These are phyloP conservation scores for Chytriomyces confervae DNA, from an alignment of 192 early-diverging fungal genomes.

Conservation along the genomic window DNA sequence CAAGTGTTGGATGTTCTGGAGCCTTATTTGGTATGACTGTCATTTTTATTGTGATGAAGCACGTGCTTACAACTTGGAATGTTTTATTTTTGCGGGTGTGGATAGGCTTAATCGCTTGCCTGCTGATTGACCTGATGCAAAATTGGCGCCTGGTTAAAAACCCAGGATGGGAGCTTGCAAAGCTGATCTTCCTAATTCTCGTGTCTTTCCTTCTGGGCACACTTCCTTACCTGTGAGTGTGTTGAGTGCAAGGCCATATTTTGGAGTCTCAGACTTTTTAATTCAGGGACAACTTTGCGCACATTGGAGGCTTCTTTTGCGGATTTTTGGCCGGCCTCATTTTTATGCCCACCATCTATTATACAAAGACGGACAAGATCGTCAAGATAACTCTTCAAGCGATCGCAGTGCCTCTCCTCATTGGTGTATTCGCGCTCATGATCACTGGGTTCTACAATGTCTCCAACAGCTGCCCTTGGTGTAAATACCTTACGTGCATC, in stretches of 20 bases:
- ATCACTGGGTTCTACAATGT: constrained; percentile 45
- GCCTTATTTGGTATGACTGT: constrained; percentile 55
- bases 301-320: constrained; percentile 77
- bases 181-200: constrained; percentile 66
- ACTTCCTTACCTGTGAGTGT: constrained; percentile 60
- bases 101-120: constrained; percentile 75
- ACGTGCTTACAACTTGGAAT: background rate
- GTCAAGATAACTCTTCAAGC: constrained; percentile 45
- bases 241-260: background rate
- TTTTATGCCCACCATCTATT: constrained; percentile 74
- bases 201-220: constrained; percentile 75
- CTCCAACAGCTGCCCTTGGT: constrained; percentile 44
- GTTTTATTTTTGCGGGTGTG: background rate
- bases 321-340: constrained; percentile 71
- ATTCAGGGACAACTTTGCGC: constrained; percentile 82
- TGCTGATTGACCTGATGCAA: constrained; percentile 78
- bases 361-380: constrained; percentile 51
- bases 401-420: constrained; percentile 42
- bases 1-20: constrained; percentile 66
- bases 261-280: background rate
- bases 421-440: constrained; percentile 41
- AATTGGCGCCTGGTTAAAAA: constrained; percentile 74
- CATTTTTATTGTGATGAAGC: background rate
- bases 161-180: constrained; percentile 71
- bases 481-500: constrained; percentile 62